Percentiles rank a stretch among this genome's conserved stretches.
phyloP scores from a whole-genome alignment of 805 yeast species.

The Metschnikowia lunata region DNA sequence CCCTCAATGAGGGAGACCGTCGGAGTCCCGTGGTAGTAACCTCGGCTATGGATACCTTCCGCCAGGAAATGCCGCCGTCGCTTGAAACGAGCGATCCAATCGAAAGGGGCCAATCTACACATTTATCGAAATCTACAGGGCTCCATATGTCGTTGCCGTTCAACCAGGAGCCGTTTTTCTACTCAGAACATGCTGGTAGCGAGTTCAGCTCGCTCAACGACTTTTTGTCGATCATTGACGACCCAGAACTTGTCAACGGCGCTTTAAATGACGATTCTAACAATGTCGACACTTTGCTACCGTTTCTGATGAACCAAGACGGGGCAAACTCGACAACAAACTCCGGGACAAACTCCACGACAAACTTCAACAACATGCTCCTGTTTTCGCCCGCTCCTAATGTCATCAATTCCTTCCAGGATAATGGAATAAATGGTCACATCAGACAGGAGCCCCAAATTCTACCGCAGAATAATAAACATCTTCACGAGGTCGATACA shows the following conservation, averaged over 20 bases:
- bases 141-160: slow-evolving; percentile 40
- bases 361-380: slow-evolving; percentile 20
- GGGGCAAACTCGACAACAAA: slow-evolving; percentile 2
- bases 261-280: slow-evolving; percentile 25
- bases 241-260: slow-evolving; percentile 61
- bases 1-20: not conserved
- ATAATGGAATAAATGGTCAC: slow-evolving; percentile 2
- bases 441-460: slow-evolving; percentile 8
- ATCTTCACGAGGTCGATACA: slow-evolving; percentile 5
- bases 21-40: not conserved
- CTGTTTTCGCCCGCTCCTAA: slow-evolving; percentile 26
- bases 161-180: slow-evolving; percentile 72
- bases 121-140: slow-evolving; percentile 20
- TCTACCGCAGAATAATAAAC: slow-evolving; percentile 9
- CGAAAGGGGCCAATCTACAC: not conserved
- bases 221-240: slow-evolving; percentile 85
- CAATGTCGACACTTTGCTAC: slow-evolving; percentile 13
- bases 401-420: slow-evolving; percentile 7
- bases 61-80: slow-evolving; percentile 1
- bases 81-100: not conserved
- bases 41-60: not conserved
- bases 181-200: slow-evolving; percentile 87
- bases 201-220: slow-evolving; percentile 89
- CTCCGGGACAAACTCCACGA: slow-evolving; percentile 11
- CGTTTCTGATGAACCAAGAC: slow-evolving; percentile 13